Evolutionary conservation across 1,139 yeast species (phyloP).

Genomic region (Debaryomycetaceae sp.): DNA sequence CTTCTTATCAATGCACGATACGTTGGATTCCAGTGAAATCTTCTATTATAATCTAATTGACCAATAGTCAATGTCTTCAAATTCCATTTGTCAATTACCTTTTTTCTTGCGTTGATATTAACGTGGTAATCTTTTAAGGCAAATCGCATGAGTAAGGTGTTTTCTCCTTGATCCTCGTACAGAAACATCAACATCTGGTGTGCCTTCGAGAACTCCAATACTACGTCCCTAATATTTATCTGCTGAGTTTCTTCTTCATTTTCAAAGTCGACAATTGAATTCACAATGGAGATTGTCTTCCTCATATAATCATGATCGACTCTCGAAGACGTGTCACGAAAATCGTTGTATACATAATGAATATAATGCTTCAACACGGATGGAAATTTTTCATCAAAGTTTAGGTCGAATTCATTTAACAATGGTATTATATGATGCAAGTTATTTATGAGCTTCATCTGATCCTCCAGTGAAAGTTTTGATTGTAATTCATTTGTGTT

Average conservation of each 20-base stretch:
- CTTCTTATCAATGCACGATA: constrained; percentile 1
- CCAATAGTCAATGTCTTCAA: constrained; percentile 7
- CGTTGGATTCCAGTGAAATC: constrained; percentile 3
- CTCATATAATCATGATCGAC: constrained; percentile 22
- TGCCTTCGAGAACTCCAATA: constrained; percentile 18
- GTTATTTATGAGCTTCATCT: constrained; percentile 12
- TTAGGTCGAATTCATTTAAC: constrained; percentile 26
- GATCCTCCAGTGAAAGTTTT: constrained; percentile 13
- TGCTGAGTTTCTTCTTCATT: constrained; percentile 21
- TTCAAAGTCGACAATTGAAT: constrained; percentile 28
- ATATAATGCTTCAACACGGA: constrained; percentile 20
- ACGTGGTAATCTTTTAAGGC: constrained; percentile 16
- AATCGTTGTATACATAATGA: constrained; percentile 14
- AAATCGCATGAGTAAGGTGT: constrained; percentile 28
- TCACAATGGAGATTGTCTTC: constrained; percentile 18
- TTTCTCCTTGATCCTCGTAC: constrained; percentile 1
- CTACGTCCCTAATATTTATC: constrained; percentile 18
- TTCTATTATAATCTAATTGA: constrained; percentile 9
- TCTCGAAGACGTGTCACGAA: constrained; percentile 15
- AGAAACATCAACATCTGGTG: constrained; percentile 15
- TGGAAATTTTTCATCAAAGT: constrained; percentile 24
- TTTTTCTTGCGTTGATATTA: constrained; percentile 3
- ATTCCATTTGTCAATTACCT: constrained; percentile 12
- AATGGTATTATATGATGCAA: constrained; percentile 26
- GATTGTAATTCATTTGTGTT: not conserved